phyloP scores from a whole-genome alignment of 2,329 filamentous ascomycete species.

The Ceratocystis huliohia region DNA sequence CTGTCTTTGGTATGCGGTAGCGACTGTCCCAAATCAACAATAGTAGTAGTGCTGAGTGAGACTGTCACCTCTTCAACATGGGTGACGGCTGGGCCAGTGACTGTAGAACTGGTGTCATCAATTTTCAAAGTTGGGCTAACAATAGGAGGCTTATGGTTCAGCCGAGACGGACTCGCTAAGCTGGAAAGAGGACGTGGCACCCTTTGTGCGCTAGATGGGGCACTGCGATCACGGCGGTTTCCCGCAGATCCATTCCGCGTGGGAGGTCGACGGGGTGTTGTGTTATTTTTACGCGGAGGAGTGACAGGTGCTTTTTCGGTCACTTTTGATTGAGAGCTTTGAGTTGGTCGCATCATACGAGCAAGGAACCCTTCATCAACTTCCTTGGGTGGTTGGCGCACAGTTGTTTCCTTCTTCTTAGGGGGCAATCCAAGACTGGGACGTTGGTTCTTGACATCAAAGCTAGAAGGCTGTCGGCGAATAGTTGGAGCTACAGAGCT shows the following conservation, averaged over 20 bases:
- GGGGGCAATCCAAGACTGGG: slow-evolving; percentile 47
- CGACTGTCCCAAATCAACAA: neutral
- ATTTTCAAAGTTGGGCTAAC: slow-evolving; percentile 5
- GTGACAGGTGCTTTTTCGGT: slow-evolving; percentile 46
- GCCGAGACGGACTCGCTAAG: slow-evolving; percentile 12
- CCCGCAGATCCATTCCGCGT: slow-evolving; percentile 17
- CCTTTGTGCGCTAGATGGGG: slow-evolving; percentile 11
- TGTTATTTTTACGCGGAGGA: slow-evolving; percentile 34
- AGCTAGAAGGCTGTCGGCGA: slow-evolving; percentile 36
- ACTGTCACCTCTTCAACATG: neutral
- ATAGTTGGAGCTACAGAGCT: slow-evolving; percentile 29
- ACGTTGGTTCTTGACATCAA: slow-evolving; percentile 30
- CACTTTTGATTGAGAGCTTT: slow-evolving; percentile 54
- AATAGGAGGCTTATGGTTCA: neutral
- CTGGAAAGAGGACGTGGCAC: slow-evolving; percentile 13
- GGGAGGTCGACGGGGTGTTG: slow-evolving; percentile 17
- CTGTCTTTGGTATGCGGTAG: neutral
- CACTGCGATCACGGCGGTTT: slow-evolving; percentile 14
- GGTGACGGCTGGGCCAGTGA: neutral
- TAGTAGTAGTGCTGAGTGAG: neutral
- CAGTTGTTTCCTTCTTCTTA: slow-evolving; percentile 38
- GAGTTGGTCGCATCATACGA: slow-evolving; percentile 71
- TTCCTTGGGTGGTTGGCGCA: slow-evolving; percentile 39
- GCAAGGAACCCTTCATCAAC: slow-evolving; percentile 61
- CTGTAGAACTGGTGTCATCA: neutral